A percentile compares a stretch with the other conserved stretches of the same genome.
phyloP scores from a whole-genome alignment of 768 basidiomycete species.

The Kwoniella dendrophila region DNA sequence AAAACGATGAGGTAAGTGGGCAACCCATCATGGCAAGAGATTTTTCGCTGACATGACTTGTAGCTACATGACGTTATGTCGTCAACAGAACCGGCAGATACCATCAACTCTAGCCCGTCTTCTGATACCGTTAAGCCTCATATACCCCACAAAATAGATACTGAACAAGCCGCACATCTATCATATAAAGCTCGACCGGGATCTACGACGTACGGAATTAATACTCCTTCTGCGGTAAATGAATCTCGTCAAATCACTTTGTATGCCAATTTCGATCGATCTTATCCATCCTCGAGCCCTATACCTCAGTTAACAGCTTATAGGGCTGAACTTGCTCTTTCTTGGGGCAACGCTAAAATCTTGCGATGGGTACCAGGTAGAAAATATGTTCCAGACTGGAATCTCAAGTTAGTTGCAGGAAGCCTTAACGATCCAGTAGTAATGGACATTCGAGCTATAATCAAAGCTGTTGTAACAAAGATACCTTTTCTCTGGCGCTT shows the following conservation, averaged over 20 bases:
- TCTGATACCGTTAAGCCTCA: too few relatives aligned
- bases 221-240: not conserved
- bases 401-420: conserved; percentile 18
- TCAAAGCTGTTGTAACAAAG: conserved; percentile 3
- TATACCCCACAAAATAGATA: too few relatives aligned
- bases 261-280: not conserved
- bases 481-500: conserved; percentile 17
- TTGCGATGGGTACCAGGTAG: conserved; percentile 18
- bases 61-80: too few relatives aligned
- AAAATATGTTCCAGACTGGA: conserved; percentile 19
- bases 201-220: not conserved
- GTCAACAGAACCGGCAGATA: too few relatives aligned
- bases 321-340: conserved; percentile 11
- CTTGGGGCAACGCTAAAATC: conserved; percentile 1
- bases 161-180: too few relatives aligned
- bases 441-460: conserved; percentile 9
- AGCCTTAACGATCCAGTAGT: not conserved
- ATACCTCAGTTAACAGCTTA: conserved; percentile 17
- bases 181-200: conserved; percentile 1
- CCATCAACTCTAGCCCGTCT: too few relatives aligned
- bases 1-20: too few relatives aligned
- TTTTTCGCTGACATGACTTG: too few relatives aligned
- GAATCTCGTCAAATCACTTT: conserved; percentile 2
- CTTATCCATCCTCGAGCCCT: too few relatives aligned
- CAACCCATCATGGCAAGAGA: too few relatives aligned